Conservation (phyloP, 2,329 filamentous ascomycete genomes). For the Sporothrix inflata region DNA sequence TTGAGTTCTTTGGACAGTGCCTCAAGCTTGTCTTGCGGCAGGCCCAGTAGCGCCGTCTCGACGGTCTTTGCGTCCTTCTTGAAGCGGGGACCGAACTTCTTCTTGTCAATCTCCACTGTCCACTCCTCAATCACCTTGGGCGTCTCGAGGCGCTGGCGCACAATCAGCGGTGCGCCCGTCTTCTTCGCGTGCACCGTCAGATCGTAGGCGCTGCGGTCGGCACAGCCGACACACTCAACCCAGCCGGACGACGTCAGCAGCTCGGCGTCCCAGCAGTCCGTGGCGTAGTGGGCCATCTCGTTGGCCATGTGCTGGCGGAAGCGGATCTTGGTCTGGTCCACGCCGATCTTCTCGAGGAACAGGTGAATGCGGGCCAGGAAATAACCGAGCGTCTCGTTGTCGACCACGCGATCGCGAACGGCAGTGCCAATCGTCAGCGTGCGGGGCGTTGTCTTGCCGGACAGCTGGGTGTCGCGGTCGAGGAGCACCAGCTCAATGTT, state of each 20-base stretch:
- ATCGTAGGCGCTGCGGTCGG: slow-evolving; percentile 86
- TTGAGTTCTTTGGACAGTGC: slow-evolving; percentile 74
- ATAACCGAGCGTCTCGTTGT: slow-evolving; percentile 98
- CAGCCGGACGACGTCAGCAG: slow-evolving; percentile 89
- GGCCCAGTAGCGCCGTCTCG: slow-evolving; percentile 74
- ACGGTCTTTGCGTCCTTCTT: slow-evolving; percentile 92
- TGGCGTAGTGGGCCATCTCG: slow-evolving; percentile 84
- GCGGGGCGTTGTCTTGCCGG: slow-evolving; percentile 76
- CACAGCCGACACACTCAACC: slow-evolving; percentile 98
- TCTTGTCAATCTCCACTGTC: slow-evolving; percentile 86
- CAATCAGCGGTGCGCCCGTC: slow-evolving; percentile 83
- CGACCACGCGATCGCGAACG: slow-evolving; percentile 78
- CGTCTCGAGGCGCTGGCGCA: slow-evolving; percentile 78
- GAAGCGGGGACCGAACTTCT: slow-evolving; percentile 93
- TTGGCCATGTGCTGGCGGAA: slow-evolving; percentile 95
- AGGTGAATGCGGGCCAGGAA: slow-evolving; percentile 92
- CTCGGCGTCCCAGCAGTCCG: slow-evolving; percentile 98
- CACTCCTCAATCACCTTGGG: slow-evolving; percentile 84
- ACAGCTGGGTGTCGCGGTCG: slow-evolving; percentile 81
- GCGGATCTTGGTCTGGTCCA: slow-evolving; percentile 84
- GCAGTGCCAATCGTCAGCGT: slow-evolving; percentile 83
- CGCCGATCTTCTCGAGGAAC: slow-evolving; percentile 85
- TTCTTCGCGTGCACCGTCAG: slow-evolving; percentile 89
- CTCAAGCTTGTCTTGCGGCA: slow-evolving; percentile 81
- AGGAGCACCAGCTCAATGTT: slow-evolving; percentile 82